Evolutionary conservation across 2,329 filamentous ascomycete species (phyloP).

Genomic region (Periconia sp.): DNA sequence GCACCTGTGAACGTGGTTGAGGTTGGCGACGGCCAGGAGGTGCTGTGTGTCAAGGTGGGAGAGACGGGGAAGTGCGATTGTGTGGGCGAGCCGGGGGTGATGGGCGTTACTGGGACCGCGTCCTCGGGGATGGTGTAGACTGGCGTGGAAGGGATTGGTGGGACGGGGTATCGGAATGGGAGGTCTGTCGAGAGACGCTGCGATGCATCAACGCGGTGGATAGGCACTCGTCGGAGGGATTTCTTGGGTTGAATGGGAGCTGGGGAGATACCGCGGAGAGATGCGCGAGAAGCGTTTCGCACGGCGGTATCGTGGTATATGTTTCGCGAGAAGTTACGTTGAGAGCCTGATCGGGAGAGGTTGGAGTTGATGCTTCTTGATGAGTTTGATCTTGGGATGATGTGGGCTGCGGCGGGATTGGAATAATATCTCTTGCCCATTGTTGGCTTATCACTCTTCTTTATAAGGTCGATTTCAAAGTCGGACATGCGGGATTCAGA

Average conservation of each 20-base stretch:
- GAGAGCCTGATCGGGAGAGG: background rate
- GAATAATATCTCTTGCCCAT: background rate
- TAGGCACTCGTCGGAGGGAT: background rate
- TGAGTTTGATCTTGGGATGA: background rate
- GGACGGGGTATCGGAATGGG: background rate
- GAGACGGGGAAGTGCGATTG: constrained; percentile 1
- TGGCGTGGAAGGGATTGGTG: constrained; percentile 2
- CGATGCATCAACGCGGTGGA: background rate
- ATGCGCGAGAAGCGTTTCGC: background rate
- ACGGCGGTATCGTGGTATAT: background rate
- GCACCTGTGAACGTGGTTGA: too few species aligned
- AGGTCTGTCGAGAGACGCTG: background rate
- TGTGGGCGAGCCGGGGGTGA: background rate
- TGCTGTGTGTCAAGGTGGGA: background rate
- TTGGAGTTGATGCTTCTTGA: background rate
- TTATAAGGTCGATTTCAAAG: background rate
- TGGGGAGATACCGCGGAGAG: background rate
- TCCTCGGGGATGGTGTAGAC: background rate
- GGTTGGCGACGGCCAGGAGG: background rate
- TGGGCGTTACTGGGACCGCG: background rate
- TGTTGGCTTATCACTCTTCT: background rate
- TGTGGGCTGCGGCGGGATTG: background rate
- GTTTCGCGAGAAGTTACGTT: background rate
- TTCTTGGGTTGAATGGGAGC: background rate
- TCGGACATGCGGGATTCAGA: background rate